Percentiles rank a stretch among this genome's conserved stretches.
Evolutionary conservation across 2,329 filamentous ascomycete genomes (phyloP).

Genomic region (Alternaria triticina): DNA sequence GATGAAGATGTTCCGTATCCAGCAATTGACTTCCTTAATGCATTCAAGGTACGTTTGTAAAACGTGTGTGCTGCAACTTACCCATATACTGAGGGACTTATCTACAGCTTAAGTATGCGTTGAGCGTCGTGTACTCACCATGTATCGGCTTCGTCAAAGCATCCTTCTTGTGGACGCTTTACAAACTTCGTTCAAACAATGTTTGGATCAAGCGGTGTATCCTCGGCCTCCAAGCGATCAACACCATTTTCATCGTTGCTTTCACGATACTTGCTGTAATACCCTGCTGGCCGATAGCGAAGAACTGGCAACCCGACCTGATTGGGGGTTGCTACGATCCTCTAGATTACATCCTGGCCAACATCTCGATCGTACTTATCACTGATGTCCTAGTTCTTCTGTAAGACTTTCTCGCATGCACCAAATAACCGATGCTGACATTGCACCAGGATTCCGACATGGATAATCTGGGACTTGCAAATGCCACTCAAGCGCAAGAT

Average conservation of each 20-base stretch:
- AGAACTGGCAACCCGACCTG: conserved; percentile 19
- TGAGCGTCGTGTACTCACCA: conserved; percentile 26
- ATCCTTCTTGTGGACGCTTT: conserved; percentile 30
- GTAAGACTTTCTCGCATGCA: background rate
- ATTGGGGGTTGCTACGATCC: conserved; percentile 19
- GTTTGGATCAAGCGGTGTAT: conserved; percentile 19
- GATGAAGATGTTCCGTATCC: conserved; percentile 18
- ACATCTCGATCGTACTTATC: conserved; percentile 21
- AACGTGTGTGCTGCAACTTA: background rate
- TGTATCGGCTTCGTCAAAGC: conserved; percentile 26
- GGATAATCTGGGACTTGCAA: conserved; percentile 32
- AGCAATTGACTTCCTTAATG: conserved; percentile 10
- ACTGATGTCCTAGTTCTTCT: conserved; percentile 25
- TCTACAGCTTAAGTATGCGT: conserved; percentile 5
- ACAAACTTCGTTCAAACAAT: conserved; percentile 25
- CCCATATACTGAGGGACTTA: background rate
- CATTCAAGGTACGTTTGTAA: conserved; percentile 4
- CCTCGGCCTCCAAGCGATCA: conserved; percentile 25
- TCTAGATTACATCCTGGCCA: conserved; percentile 13
- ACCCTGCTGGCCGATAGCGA: conserved; percentile 22
- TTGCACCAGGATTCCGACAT: conserved; percentile 25
- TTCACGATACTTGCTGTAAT: conserved; percentile 15
- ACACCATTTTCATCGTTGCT: conserved; percentile 18
- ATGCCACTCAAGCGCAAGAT: conserved; percentile 25
- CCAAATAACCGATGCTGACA: background rate